Evolutionary conservation across 768 basidiomycete genomes (phyloP).

Genomic region (Tulasnella sp.): DNA sequence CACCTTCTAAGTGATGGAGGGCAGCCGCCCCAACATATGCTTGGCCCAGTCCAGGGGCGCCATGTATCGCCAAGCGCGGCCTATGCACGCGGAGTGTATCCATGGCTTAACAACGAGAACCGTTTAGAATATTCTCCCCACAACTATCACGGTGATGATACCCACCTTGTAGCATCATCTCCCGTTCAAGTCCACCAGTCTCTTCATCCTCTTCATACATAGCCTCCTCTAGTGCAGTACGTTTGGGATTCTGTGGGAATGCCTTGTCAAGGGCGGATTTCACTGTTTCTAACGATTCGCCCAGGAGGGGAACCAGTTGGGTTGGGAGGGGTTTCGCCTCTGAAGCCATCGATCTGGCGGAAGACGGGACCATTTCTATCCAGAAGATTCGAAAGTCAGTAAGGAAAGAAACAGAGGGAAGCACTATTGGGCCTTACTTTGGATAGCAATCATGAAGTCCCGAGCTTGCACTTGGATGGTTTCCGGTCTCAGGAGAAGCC

Average conservation of each 20-base stretch:
- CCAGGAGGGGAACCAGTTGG: conserved; percentile 73
- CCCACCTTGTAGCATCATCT: conserved; percentile 79
- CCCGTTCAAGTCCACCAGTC: conserved; percentile 69
- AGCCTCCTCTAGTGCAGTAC: conserved; percentile 85
- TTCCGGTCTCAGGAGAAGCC: conserved; percentile 74
- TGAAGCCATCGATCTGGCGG: conserved; percentile 81
- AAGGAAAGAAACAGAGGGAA: neutral
- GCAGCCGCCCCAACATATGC: conserved; percentile 80
- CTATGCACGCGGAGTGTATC: conserved; percentile 85
- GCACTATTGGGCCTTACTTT: conserved; percentile 53
- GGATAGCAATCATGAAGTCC: conserved; percentile 96
- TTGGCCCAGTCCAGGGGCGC: conserved; percentile 82
- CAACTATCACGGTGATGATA: neutral
- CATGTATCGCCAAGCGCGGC: conserved; percentile 77
- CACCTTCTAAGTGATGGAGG: conserved; percentile 90
- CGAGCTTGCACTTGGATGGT: conserved; percentile 73
- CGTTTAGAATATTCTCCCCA: neutral
- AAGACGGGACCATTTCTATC: conserved; percentile 89
- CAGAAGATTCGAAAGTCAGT: neutral
- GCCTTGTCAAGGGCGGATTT: conserved; percentile 62
- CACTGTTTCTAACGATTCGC: conserved; percentile 54
- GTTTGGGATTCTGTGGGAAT: conserved; percentile 70
- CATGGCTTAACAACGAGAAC: conserved; percentile 48
- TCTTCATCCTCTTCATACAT: conserved; percentile 81
- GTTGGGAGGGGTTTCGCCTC: conserved; percentile 73